A percentile compares a stretch with the other conserved stretches of the same genome.
Conservation (phyloP, 2,329 filamentous ascomycete species). For the Ascochyta fabae region DNA sequence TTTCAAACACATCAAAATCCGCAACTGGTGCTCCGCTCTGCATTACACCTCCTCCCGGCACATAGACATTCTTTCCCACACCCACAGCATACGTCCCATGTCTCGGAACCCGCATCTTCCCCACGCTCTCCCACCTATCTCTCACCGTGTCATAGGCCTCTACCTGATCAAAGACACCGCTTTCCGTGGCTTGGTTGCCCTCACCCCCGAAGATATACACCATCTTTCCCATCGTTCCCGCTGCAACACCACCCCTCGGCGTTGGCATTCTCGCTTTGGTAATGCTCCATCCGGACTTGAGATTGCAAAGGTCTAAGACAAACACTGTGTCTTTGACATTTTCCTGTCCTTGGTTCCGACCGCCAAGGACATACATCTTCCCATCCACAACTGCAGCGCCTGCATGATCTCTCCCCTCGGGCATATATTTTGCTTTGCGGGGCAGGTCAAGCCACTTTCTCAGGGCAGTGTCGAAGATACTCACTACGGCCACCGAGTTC, state of each 20-base stretch:
- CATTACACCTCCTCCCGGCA: conserved; percentile 32
- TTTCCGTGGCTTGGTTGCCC: not conserved
- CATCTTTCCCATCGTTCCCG: conserved; percentile 25
- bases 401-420: conserved; percentile 33
- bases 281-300: conserved; percentile 27
- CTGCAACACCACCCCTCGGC: conserved; percentile 30
- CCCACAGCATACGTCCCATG: conserved; percentile 37
- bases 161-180: conserved; percentile 1
- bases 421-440: conserved; percentile 21
- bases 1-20: conserved; percentile 28
- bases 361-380: conserved; percentile 38
- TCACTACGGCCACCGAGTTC: conserved; percentile 21
- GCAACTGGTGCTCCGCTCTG: conserved; percentile 23
- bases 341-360: conserved; percentile 19
- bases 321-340: conserved; percentile 32
- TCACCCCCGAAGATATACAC: conserved; percentile 37
- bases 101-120: conserved; percentile 30
- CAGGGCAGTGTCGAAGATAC: conserved; percentile 7
- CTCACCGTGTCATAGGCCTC: conserved; percentile 6
- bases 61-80: conserved; percentile 28
- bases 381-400: conserved; percentile 29
- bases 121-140: conserved; percentile 25
- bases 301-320: conserved; percentile 29
- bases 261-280: conserved; percentile 30
- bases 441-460: not conserved